These are phyloP conservation scores for Gossypioides kirkii DNA, from an alignment of 345 rosid species.

Conservation along the genomic window DNA sequence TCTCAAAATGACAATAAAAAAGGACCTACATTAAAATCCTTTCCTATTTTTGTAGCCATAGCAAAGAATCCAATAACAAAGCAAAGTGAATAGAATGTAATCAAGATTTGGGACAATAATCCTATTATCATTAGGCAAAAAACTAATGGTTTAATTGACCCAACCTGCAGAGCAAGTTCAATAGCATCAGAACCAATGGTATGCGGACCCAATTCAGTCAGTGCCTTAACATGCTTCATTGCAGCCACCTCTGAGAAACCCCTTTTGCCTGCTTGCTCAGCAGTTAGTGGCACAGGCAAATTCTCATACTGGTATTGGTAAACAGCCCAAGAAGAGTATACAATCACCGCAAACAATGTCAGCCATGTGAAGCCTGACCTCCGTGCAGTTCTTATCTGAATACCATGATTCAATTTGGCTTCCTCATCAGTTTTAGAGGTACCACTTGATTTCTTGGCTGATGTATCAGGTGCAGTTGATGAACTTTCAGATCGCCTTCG, in stretches of 20 bases:
- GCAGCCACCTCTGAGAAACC: constrained; percentile 91
- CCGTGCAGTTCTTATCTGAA: constrained; percentile 17
- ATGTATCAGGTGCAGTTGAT: constrained; percentile 19
- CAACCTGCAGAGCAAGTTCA: constrained; percentile 66
- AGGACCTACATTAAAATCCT: not conserved
- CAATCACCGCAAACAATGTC: constrained; percentile 35
- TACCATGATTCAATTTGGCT: not conserved
- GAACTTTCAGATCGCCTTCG: constrained; percentile 28
- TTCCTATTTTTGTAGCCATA: not conserved
- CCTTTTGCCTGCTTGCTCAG: constrained; percentile 82
- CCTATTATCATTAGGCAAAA: not conserved
- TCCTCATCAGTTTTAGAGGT: constrained; percentile 4
- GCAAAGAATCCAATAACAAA: not conserved
- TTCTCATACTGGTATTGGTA: constrained; percentile 52
- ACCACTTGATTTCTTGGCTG: constrained; percentile 17
- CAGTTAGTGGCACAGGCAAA: constrained; percentile 63
- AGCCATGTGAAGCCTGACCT: constrained; percentile 61
- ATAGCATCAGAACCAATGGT: constrained; percentile 82
- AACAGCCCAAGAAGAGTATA: constrained; percentile 61
- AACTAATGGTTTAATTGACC: not conserved
- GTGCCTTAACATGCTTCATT: constrained; percentile 59
- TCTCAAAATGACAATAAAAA: not conserved
- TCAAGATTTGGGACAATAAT: not conserved
- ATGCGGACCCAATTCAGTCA: constrained; percentile 85
- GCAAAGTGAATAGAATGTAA: not conserved